A percentile compares a stretch with the other conserved stretches of the same genome.
These are phyloP conservation scores for Fusarium devonianum DNA, from an alignment of 2,329 filamentous ascomycete genomes.

Conservation along the genomic window DNA sequence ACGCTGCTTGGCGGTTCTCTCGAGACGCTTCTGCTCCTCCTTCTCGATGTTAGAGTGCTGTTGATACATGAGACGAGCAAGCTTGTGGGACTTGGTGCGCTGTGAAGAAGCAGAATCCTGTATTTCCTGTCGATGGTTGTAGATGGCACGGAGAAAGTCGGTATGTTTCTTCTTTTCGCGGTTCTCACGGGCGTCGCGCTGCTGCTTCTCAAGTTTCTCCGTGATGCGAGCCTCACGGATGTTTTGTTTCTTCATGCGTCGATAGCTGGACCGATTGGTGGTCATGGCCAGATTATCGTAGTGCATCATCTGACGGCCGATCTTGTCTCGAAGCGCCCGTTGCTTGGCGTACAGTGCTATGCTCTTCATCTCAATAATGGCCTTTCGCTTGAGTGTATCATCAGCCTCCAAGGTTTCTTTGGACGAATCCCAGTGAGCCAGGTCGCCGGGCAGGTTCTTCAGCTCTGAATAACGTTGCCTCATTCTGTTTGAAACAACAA, in stretches of 20 bases:
- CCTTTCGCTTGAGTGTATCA: constrained; percentile 84
- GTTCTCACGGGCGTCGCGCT: constrained; percentile 92
- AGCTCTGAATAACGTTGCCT: constrained; percentile 84
- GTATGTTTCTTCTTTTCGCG: constrained; percentile 97
- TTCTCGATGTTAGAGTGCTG: constrained; percentile 98
- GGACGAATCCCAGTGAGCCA: constrained; percentile 85
- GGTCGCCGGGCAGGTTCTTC: constrained; percentile 81
- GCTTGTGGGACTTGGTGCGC: constrained; percentile 79
- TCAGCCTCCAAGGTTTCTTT: constrained; percentile 74
- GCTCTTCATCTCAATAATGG: constrained; percentile 94
- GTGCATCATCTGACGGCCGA: constrained; percentile 91
- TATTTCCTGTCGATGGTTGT: constrained; percentile 82
- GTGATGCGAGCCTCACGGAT: constrained; percentile 95
- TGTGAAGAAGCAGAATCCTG: constrained; percentile 71
- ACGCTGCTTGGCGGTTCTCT: constrained; percentile 98
- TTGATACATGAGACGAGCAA: constrained; percentile 85
- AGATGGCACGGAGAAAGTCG: constrained; percentile 88
- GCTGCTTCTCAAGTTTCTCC: constrained; percentile 98
- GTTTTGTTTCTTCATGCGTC: constrained; percentile 96
- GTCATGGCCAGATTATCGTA: constrained; percentile 98
- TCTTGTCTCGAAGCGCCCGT: constrained; percentile 81
- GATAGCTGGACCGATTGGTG: constrained; percentile 88
- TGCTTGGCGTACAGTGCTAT: constrained; percentile 89
- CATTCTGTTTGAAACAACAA: constrained; percentile 89
- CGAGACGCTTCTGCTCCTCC: constrained; percentile 98